Evolutionary conservation across 345 rosid genomes (phyloP).

Genomic region (Sisymbrium irio): DNA sequence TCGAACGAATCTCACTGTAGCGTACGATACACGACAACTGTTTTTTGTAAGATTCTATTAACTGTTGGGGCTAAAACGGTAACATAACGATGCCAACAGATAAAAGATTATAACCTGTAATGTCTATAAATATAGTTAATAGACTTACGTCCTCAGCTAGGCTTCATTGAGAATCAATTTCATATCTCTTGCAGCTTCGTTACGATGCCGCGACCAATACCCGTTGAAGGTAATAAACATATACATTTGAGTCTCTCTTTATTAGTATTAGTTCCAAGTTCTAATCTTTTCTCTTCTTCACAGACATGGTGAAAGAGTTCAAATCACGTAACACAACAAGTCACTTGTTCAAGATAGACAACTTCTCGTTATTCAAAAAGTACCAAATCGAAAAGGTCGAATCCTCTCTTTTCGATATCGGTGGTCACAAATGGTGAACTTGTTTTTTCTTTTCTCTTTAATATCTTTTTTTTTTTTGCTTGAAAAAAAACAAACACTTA

Average conservation of each 20-base stretch:
- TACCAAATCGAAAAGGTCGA: background rate
- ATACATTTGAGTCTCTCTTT: background rate
- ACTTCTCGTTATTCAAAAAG: constrained; percentile 28
- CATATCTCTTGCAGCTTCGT: background rate
- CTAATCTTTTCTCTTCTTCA: background rate
- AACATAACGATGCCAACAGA: background rate
- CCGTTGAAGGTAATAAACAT: background rate
- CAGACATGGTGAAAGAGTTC: constrained; percentile 3
- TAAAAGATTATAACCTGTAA: too few relatives aligned
- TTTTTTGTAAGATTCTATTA: background rate
- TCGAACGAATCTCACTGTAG: background rate
- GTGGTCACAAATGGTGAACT: constrained; percentile 11
- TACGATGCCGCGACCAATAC: background rate
- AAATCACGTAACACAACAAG: constrained; percentile 4
- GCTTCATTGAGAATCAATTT: background rate
- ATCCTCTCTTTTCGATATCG: constrained; percentile 23
- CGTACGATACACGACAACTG: background rate
- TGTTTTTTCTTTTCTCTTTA: background rate
- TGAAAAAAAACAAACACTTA: background rate
- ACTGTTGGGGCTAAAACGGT: background rate
- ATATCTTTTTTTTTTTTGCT: background rate
- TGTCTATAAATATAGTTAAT: background rate
- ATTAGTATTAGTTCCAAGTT: background rate
- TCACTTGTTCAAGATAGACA: constrained; percentile 37
- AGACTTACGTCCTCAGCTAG: background rate